Evolutionary conservation across 768 basidiomycete genomes (phyloP), one percentile per base, ranked within the genome.

Genomic region (Neoboletus magnificus): DNA sequence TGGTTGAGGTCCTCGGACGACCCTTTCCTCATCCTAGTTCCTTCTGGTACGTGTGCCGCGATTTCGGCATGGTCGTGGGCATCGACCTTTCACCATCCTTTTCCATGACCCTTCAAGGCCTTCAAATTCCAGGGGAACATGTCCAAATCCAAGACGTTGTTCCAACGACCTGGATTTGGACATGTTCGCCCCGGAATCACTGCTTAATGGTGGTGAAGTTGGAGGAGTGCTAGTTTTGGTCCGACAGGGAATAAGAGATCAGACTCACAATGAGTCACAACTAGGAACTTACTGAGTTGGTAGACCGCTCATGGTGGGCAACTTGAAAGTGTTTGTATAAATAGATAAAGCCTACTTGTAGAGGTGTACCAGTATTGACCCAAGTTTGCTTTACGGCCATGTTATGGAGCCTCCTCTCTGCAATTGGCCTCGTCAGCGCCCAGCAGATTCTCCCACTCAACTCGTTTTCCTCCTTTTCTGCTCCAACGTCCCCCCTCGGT

Each of bases 311-410:
- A 44, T 93, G 87, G 65, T 88, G 79, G 6, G 77, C 71, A 44
- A 87, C 74, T n/a, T n/a, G n/a, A 63, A 91, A 98, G 58, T 95
- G 91, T 67, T 87, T 95, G 73, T 87, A 98, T 66, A n/a, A n/a
- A 29, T 27, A 27, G 5, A 27, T 27, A 5, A 27, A 27, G 3
- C 27, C 27, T 27, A 27, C 27, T 27, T 27, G 27, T 27, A 27
- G 27, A 3, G 5, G 27, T 27, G 27, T 27, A 27, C 27, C 27
- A 27, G 27, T 27, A 3, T 27, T 5, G 27, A 27, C 27, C 27
- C n/a, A n/a, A n/a, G n/a, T n/a, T 27, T 27, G 27, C 27, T 3
- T 27, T 3, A 27, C 5, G 27, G 27, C 5, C 27, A 35, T 35
- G 33, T 11, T 20, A 39, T 36, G 48, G 48, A 13, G 20, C 13